A percentile compares a stretch with the other conserved stretches of the same genome.
phyloP scores from a whole-genome alignment of 2,329 filamentous ascomycete species.

The Trichoderma arundinaceum region DNA sequence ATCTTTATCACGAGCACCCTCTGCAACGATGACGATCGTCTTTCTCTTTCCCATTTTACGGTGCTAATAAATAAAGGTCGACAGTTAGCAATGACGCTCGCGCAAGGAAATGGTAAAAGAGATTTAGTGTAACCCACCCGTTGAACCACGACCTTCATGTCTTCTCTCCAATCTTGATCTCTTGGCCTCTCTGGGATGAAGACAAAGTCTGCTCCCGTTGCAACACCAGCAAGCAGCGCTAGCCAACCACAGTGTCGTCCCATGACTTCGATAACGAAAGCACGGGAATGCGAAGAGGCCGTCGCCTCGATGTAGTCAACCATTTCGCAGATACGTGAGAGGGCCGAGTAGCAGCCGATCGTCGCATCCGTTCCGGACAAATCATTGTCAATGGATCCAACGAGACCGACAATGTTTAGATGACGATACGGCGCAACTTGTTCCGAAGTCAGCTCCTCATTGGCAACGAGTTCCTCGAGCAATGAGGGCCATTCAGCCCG shows the following conservation, averaged over 20 bases:
- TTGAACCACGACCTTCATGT: slow-evolving; percentile 81
- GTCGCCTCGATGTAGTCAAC: slow-evolving; percentile 98
- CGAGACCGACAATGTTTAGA: slow-evolving; percentile 94
- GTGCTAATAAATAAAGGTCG: slow-evolving; percentile 62
- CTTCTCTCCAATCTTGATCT: slow-evolving; percentile 82
- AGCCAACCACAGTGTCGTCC: slow-evolving; percentile 97
- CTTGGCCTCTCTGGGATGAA: slow-evolving; percentile 96
- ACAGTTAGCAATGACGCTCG: slow-evolving; percentile 12
- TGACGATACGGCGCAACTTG: slow-evolving; percentile 79
- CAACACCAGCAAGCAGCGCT: slow-evolving; percentile 93
- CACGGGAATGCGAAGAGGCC: slow-evolving; percentile 89
- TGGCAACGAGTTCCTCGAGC: slow-evolving; percentile 80
- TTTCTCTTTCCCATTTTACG: slow-evolving; percentile 89
- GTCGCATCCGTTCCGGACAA: slow-evolving; percentile 96
- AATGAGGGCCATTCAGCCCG: slow-evolving; percentile 89
- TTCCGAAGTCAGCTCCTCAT: slow-evolving; percentile 69
- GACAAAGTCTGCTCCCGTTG: slow-evolving; percentile 92
- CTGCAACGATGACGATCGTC: slow-evolving; percentile 97
- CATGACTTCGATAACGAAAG: slow-evolving; percentile 99
- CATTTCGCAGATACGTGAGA: slow-evolving; percentile 91
- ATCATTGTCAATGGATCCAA: slow-evolving; percentile 98
- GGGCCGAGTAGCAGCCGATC: slow-evolving; percentile 93
- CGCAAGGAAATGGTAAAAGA: neutral
- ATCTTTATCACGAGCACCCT: slow-evolving; percentile 85
- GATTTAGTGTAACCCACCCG: slow-evolving; percentile 57